Base-by-base conservation (phyloP, 352 stramenopile species). In the Pythium utonaiense region DNA sequence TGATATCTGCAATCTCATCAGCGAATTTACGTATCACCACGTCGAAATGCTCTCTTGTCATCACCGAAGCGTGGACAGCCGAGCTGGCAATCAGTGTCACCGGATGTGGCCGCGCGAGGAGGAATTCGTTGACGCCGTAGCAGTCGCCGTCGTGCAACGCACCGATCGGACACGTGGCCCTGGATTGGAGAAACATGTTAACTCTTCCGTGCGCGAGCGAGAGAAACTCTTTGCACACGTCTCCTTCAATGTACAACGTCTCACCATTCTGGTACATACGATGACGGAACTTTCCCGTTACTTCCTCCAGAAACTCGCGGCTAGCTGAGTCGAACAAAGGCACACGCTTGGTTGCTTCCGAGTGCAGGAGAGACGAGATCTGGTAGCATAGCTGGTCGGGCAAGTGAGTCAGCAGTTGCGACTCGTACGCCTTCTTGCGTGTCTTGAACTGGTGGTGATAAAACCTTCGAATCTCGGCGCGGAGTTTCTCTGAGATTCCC, bases 221-320 rank as follows among this genome's bases (percentile, higher is more conserved):
- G 6, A 89, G 22, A n/a, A 89, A 91, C 49, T 89, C 80, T 10
- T 82, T 75, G 57, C 82, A 89, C 1, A 82, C 64, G 36, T 92
- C 77, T 1, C 84, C 84, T 57, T 91, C 77, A 1, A 90, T 65
- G 19, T 70, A 83, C 8, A 92, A 71, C 4, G 77, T 83, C 30
- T 92, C 84, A 0, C 84, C 84, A 28, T 84, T 84, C 28, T 92
- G 82, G 40, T 85, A 92, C 8, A 41, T 85, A 13, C 77, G 73
- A 50, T 90, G 77, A 0, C 84, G 78, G 44, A 93, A 91, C 49
- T 92, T 88, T 0, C 82, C 84, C 0, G 83, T 93, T 4, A 93
- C 79, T 66, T 89, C 78, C n/a, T 90, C 75, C 0, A 88, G 58
- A 49, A 91, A 89, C 21, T 90, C 80, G 16, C 70, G 71, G n/a